Conservation (phyloP, 352 stramenopile genomes). For the Pythium phragmitis region DNA sequence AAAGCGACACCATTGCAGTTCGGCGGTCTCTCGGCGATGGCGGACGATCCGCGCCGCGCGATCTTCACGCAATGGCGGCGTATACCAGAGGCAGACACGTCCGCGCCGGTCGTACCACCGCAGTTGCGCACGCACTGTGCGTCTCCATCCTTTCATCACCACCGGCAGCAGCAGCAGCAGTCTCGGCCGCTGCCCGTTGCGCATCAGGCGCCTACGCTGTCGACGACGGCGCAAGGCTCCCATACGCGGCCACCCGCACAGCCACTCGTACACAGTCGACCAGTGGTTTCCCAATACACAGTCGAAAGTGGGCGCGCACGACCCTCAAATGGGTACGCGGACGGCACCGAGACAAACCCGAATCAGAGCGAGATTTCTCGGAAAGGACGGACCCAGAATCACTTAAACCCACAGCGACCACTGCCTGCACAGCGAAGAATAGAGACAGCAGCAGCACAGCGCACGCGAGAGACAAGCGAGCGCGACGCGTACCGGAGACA, state of each 20-base stretch:
- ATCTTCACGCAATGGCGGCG: slow-evolving; percentile 4
- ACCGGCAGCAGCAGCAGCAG: background rate
- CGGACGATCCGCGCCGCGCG: slow-evolving; percentile 11
- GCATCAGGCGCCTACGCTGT: background rate
- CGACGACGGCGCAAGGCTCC: background rate
- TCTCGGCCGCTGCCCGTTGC: background rate
- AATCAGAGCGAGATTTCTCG: background rate
- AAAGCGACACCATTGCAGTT: background rate
- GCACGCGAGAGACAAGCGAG: background rate
- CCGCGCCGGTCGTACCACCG: background rate
- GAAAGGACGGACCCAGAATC: background rate
- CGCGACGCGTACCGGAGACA: background rate
- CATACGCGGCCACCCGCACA: background rate
- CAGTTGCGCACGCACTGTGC: background rate
- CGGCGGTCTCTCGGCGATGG: slow-evolving; percentile 5
- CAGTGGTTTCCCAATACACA: background rate
- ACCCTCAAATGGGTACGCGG: background rate
- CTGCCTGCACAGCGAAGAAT: background rate
- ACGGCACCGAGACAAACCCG: slow-evolving; percentile 2
- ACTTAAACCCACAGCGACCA: background rate
- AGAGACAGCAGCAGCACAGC: slow-evolving; percentile 1
- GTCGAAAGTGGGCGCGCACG: background rate
- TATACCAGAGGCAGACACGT: background rate
- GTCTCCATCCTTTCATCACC: background rate
- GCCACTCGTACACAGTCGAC: background rate